phyloP scores from a whole-genome alignment of 169 alveolate species.

The Plasmodium falciparum region DNA sequence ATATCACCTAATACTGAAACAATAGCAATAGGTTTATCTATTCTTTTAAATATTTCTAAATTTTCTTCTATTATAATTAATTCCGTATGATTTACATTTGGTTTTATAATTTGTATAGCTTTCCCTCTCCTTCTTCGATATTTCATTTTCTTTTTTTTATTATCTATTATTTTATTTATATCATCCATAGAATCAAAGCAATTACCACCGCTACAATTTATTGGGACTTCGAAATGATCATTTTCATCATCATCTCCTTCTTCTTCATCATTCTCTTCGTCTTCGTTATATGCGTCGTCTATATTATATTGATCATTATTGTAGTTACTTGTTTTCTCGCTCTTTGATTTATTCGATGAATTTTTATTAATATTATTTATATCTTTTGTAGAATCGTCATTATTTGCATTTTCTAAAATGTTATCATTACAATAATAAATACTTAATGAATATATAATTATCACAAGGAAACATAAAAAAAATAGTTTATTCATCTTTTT shows the following conservation, averaged over 20 bases:
- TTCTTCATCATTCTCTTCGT: constrained; percentile 7
- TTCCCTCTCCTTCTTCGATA: constrained; percentile 70
- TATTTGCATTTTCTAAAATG: not conserved
- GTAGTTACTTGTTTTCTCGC: not conserved
- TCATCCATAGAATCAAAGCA: constrained; percentile 52
- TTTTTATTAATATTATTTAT: constrained; percentile 5
- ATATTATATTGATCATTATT: not conserved
- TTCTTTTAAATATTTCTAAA: constrained; percentile 73
- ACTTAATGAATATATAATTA: constrained; percentile 28
- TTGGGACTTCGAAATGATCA: constrained; percentile 53
- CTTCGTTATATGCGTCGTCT: constrained; percentile 6
- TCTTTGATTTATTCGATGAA: constrained; percentile 8
- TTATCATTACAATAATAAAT: constrained; percentile 23
- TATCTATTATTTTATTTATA: constrained; percentile 59
- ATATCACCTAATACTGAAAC: constrained; percentile 87
- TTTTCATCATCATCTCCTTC: constrained; percentile 43
- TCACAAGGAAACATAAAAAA: constrained; percentile 26
- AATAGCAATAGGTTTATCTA: constrained; percentile 86
- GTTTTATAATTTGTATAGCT: constrained; percentile 83
- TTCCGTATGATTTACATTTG: constrained; percentile 83
- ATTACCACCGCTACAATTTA: constrained; percentile 42
- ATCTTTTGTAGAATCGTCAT: constrained; percentile 5
- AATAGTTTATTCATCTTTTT: constrained; percentile 53
- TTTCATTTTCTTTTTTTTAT: constrained; percentile 51
- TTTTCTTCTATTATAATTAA: constrained; percentile 80